Conservation (phyloP, 768 basidiomycete genomes). For the Lentinula boryana region DNA sequence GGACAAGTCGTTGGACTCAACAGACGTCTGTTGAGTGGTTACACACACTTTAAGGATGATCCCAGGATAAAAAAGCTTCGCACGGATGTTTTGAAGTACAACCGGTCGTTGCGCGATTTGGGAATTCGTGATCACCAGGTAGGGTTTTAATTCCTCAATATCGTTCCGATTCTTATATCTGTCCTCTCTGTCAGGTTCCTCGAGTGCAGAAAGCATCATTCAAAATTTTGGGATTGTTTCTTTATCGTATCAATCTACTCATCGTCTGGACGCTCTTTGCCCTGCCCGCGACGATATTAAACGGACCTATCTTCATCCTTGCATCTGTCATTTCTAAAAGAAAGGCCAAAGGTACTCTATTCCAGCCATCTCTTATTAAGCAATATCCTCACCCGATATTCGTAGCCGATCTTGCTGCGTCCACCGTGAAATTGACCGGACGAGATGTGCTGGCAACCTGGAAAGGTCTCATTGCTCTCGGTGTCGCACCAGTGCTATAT, state of each 20-base stretch:
- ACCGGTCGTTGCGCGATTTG: conserved; percentile 79
- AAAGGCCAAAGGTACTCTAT: conserved; percentile 74
- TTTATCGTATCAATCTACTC: conserved; percentile 76
- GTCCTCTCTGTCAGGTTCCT: conserved; percentile 53
- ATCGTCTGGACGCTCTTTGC: conserved; percentile 78
- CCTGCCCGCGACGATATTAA: conserved; percentile 84
- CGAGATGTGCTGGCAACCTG: conserved; percentile 93
- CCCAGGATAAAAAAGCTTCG: conserved; percentile 82
- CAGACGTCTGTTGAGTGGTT: conserved; percentile 87
- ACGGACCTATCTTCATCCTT: conserved; percentile 88
- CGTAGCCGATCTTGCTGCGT: conserved; percentile 89
- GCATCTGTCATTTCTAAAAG: conserved; percentile 79
- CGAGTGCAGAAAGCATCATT: conserved; percentile 77
- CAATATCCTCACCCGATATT: background rate
- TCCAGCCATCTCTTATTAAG: background rate
- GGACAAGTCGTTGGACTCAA: conserved; percentile 95
- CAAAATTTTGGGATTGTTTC: conserved; percentile 79
- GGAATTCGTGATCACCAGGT: conserved; percentile 94
- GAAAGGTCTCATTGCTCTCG: conserved; percentile 93
- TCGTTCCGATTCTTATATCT: background rate
- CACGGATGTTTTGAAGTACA: conserved; percentile 80
- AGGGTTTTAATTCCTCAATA: conserved; percentile 10
- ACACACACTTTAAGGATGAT: conserved; percentile 87
- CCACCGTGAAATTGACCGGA: conserved; percentile 91
- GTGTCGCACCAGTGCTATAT: conserved; percentile 82